Base-by-base conservation (phyloP, 768 basidiomycete genomes). In the Rhodosporidiobolus odoratus region DNA sequence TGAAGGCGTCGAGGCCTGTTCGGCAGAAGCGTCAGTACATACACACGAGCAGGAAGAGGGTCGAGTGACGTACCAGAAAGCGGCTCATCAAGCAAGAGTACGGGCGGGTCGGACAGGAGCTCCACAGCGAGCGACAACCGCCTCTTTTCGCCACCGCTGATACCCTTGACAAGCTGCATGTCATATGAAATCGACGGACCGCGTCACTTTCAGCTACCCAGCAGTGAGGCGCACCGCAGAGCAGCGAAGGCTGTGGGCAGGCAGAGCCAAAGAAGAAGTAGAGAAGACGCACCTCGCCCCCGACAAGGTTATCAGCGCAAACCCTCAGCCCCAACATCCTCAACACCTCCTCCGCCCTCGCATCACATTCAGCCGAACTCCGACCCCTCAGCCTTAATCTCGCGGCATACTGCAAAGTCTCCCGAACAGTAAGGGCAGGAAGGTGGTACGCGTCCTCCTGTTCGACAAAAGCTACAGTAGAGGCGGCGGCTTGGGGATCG, bases 121-220 rank as follows among this genome's bases (percentile, higher is more conserved):
- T 84, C 80, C 0, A 83, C 81, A 1, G 82, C 84, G 27, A 84
- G 75, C 32, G 81, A 82, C 15, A 84, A 75, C 38, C 83, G 77
- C 2, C 83, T 75, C 75, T 84, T 84, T 72, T 84, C 83, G n/a
- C 84, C 84, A 9, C 84, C 84, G 16, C 79, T 80, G 43, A 84
- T 84, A 2, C 83, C 83, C 73, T 82, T 79, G 45, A 79, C 45
- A 15, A 65, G 62, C 45, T 30, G 34, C 16, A 34, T n/a, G n/a
- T n/a, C n/a, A n/a, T n/a, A n/a, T n/a, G n/a, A n/a, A n/a, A n/a
- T n/a, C n/a, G n/a, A n/a, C n/a, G n/a, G n/a, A n/a, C n/a, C n/a
- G n/a, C n/a, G n/a, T n/a, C n/a, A n/a, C n/a, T n/a, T n/a, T n/a
- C n/a, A n/a, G n/a, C n/a, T n/a, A n/a, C n/a, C n/a, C n/a, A n/a